Evolutionary conservation across 2,329 filamentous ascomycete genomes (phyloP).

Genomic region (Grosmannia huntii): DNA sequence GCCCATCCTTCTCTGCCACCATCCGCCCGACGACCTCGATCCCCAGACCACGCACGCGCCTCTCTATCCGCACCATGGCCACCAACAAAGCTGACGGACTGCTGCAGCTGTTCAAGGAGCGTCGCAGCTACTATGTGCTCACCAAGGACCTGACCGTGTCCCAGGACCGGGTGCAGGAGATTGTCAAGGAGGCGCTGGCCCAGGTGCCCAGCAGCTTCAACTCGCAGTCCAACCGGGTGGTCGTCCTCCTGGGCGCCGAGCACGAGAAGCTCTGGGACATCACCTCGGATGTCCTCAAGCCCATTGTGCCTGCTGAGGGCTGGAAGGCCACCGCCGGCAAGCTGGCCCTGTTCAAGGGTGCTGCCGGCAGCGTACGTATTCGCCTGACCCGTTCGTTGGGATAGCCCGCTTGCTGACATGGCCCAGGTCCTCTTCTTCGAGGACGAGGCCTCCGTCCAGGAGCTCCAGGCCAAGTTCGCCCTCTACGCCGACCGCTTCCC

Average conservation of each 20-base stretch:
- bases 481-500: conserved; percentile 71
- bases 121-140: conserved; percentile 58
- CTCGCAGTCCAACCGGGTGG: conserved; percentile 66
- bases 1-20: neutral
- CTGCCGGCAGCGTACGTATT: conserved; percentile 56
- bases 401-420: too few relatives aligned
- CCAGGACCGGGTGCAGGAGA: conserved; percentile 47
- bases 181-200: conserved; percentile 50
- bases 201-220: conserved; percentile 78
- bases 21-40: neutral
- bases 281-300: conserved; percentile 49
- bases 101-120: conserved; percentile 51
- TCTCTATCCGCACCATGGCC: conserved; percentile 12
- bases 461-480: conserved; percentile 55
- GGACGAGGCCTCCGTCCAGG: conserved; percentile 54
- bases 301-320: conserved; percentile 51
- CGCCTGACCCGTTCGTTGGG: too few relatives aligned
- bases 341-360: conserved; percentile 49
- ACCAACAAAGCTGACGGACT: conserved; percentile 37
- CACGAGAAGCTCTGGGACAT: conserved; percentile 84
- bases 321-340: conserved; percentile 40
- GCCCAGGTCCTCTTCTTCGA: conserved; percentile 69
- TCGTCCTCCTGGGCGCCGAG: conserved; percentile 68
- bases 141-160: conserved; percentile 49
- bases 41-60: neutral